A percentile compares a stretch with the other conserved stretches of the same genome.
Conservation (phyloP, 2,329 filamentous ascomycete genomes). For the Penicillium sclerotiorum region DNA sequence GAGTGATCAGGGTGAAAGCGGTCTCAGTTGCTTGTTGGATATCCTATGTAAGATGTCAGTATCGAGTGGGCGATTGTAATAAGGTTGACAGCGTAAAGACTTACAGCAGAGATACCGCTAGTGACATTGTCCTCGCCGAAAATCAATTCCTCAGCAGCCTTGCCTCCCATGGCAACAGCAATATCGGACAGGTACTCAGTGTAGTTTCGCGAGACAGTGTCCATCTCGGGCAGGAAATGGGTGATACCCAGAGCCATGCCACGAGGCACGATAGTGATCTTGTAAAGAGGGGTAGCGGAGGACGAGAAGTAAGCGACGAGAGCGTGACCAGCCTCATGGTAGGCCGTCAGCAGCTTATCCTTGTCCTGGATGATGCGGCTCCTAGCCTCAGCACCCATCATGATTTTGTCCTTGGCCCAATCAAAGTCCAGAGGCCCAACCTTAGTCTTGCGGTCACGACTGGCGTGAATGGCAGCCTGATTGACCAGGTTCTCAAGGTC, state of each 20-base stretch:
- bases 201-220: constrained; percentile 87
- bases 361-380: constrained; percentile 88
- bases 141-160: constrained; percentile 85
- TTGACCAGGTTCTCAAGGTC: constrained; percentile 97
- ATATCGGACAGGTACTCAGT: constrained; percentile 80
- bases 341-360: constrained; percentile 94
- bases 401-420: constrained; percentile 97
- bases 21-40: constrained; percentile 78
- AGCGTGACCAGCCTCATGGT: constrained; percentile 94
- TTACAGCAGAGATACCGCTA: constrained; percentile 77
- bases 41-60: constrained; percentile 59
- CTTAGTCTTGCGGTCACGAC: constrained; percentile 74
- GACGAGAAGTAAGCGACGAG: constrained; percentile 84
- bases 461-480: constrained; percentile 92
- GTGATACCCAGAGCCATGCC: constrained; percentile 86
- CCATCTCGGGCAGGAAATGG: constrained; percentile 83
- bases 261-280: constrained; percentile 93
- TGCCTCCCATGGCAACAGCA: constrained; percentile 80
- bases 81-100: constrained; percentile 33
- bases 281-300: constrained; percentile 79
- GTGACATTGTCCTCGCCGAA: constrained; percentile 92
- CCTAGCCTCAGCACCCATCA: constrained; percentile 92
- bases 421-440: constrained; percentile 83
- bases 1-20: constrained; percentile 85
- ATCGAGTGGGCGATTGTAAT: neutral